A percentile compares a stretch with the other conserved stretches of the same genome.
phyloP scores from a whole-genome alignment of 306 rosid genomes.

The Aeschynomene evenia region DNA sequence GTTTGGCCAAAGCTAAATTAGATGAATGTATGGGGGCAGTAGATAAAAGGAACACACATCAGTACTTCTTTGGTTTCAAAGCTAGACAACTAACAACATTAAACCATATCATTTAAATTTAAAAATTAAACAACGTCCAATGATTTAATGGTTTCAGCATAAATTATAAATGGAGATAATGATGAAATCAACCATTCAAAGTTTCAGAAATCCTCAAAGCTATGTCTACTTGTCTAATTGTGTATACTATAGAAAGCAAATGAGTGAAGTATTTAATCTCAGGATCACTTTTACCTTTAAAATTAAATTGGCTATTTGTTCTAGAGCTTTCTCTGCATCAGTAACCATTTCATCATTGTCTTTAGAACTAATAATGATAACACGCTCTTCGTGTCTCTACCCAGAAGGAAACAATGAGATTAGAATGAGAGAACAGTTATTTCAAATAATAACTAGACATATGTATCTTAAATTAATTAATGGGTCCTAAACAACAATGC shows the following conservation, averaged over 20 bases:
- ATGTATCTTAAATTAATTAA: neutral
- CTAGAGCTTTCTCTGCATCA: conserved; percentile 88
- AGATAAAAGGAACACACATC: neutral
- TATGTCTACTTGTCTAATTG: neutral
- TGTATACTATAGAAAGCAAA: neutral
- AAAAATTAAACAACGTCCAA: neutral
- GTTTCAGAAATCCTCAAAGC: conserved; percentile 14
- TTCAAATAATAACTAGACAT: neutral
- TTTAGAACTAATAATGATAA: conserved; percentile 85
- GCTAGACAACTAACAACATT: neutral
- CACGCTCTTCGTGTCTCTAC: conserved; percentile 95
- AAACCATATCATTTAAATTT: conserved; percentile 4
- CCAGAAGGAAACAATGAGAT: conserved; percentile 30
- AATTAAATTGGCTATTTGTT: conserved; percentile 71
- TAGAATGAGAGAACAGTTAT: neutral
- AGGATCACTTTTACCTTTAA: conserved; percentile 58
- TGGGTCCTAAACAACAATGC: neutral
- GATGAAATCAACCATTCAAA: neutral
- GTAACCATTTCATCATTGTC: conserved; percentile 59
- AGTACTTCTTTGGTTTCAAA: neutral
- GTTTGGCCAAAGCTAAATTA: neutral
- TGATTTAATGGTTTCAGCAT: neutral
- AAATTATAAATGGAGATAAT: neutral
- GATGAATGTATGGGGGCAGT: neutral
- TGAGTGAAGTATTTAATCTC: conserved; percentile 1